A percentile compares a stretch with the other conserved stretches of the same genome.
Evolutionary conservation across 169 alveolate genomes (phyloP).

Genomic region (Plasmodium vinckei): DNA sequence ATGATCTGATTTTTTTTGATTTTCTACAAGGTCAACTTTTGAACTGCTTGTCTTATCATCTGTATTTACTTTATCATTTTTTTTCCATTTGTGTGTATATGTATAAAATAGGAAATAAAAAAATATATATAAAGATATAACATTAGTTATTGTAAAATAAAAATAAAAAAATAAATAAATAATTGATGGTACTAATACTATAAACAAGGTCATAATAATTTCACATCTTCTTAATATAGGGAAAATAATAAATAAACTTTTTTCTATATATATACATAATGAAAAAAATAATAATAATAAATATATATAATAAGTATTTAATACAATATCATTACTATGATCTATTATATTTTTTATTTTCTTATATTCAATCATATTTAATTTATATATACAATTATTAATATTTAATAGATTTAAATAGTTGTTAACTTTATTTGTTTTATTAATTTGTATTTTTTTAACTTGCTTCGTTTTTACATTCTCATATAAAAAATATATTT

Average conservation of each 20-base stretch:
- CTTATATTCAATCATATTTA: conserved; percentile 31
- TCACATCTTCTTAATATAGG: conserved; percentile 35
- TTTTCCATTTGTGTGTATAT: neutral
- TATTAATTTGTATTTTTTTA: conserved; percentile 18
- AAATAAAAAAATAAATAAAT: conserved; percentile 15
- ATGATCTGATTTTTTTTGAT: neutral
- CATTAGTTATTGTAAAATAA: neutral
- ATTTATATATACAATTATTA: conserved; percentile 33
- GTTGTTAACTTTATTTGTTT: conserved; percentile 3
- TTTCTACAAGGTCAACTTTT: neutral
- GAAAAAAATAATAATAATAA: conserved; percentile 4
- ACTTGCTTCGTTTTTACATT: neutral
- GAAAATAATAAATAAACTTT: conserved; percentile 17
- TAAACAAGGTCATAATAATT: conserved; percentile 18
- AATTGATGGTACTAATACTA: conserved; percentile 20
- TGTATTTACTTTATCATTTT: too few relatives aligned
- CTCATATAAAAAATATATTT: conserved; percentile 11
- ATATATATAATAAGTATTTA: conserved; percentile 31
- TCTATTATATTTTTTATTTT: conserved; percentile 4
- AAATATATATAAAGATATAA: neutral
- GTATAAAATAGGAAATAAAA: conserved; percentile 4
- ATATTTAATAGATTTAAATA: conserved; percentile 6
- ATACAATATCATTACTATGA: conserved; percentile 16
- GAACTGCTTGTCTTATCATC: neutral
- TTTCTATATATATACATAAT: conserved; percentile 45